Conservation (phyloP, 2,329 filamentous ascomycete genomes). For the Trichophyton simii region DNA sequence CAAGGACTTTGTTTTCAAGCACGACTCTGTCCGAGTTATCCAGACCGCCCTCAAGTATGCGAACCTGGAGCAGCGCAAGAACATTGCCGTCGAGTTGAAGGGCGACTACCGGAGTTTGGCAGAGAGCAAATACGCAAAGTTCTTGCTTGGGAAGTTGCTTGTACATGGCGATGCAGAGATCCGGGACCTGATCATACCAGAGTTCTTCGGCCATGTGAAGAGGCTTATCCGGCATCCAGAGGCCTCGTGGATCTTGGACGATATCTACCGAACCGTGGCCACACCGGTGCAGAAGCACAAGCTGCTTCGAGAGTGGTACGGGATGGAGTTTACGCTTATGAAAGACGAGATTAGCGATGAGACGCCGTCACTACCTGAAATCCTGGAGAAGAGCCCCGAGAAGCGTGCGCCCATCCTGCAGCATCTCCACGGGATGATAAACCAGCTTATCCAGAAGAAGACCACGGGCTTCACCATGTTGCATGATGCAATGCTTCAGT, state of each 20-base stretch:
- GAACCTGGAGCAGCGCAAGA: constrained; percentile 66
- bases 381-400: constrained; percentile 65
- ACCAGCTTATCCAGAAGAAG: constrained; percentile 88
- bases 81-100: constrained; percentile 75
- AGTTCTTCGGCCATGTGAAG: constrained; percentile 89
- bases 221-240: constrained; percentile 93
- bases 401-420: constrained; percentile 82
- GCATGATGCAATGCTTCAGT: constrained; percentile 96
- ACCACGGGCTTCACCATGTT: constrained; percentile 94
- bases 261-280: constrained; percentile 82
- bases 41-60: constrained; percentile 97
- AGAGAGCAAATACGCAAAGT: constrained; percentile 95
- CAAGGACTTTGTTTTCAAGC: constrained; percentile 95
- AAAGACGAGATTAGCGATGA: constrained; percentile 39
- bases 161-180: constrained; percentile 84
- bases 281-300: constrained; percentile 74
- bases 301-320: constrained; percentile 90
- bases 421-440: constrained; percentile 74
- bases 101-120: constrained; percentile 74
- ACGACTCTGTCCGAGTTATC: constrained; percentile 90
- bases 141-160: constrained; percentile 87
- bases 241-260: constrained; percentile 93
- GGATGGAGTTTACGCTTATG: constrained; percentile 78
- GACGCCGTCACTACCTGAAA: constrained; percentile 45
- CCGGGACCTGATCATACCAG: constrained; percentile 74